Evolutionary conservation across 2,329 filamentous ascomycete species (phyloP).

Genomic region (Lasiodiplodia citricola): DNA sequence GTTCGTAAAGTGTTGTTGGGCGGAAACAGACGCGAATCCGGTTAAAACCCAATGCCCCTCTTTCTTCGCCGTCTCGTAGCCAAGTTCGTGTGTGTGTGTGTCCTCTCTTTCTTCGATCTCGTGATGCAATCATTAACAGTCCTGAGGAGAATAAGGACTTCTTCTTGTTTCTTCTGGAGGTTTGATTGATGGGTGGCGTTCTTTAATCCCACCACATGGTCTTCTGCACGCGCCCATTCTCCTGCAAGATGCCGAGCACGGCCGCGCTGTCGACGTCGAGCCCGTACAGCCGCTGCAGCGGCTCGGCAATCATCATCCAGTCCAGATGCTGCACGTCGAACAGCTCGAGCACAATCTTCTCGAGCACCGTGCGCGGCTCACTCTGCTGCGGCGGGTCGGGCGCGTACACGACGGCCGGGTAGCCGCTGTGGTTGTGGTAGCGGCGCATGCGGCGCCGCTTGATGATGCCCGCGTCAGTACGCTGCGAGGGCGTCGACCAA

Average conservation of each 20-base stretch:
- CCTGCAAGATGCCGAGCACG: slow-evolving; percentile 42
- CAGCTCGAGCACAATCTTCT: slow-evolving; percentile 43
- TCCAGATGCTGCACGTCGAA: slow-evolving; percentile 41
- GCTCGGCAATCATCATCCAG: slow-evolving; percentile 45
- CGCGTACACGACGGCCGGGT: neutral
- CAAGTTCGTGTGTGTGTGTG: neutral
- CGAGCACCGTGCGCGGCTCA: slow-evolving; percentile 31
- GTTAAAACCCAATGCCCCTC: neutral
- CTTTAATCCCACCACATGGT: slow-evolving; percentile 43
- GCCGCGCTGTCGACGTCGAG: slow-evolving; percentile 41
- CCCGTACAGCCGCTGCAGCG: slow-evolving; percentile 41
- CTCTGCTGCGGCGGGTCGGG: neutral
- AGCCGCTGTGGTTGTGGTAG: neutral
- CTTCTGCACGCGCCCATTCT: slow-evolving; percentile 41
- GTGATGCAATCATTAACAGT: neutral
- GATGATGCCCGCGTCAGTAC: slow-evolving; percentile 25
- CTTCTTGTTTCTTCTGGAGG: neutral
- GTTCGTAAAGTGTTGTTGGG: neutral
- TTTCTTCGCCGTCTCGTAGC: neutral
- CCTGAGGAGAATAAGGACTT: neutral
- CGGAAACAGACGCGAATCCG: neutral
- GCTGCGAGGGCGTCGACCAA: slow-evolving; percentile 25
- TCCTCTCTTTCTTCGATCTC: neutral
- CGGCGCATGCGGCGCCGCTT: slow-evolving; percentile 23
- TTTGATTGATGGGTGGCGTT: too few relatives aligned